A percentile compares a stretch with the other conserved stretches of the same genome.
Conservation (phyloP, 129 eudicot genomes). For the Escallonia rubra region DNA sequence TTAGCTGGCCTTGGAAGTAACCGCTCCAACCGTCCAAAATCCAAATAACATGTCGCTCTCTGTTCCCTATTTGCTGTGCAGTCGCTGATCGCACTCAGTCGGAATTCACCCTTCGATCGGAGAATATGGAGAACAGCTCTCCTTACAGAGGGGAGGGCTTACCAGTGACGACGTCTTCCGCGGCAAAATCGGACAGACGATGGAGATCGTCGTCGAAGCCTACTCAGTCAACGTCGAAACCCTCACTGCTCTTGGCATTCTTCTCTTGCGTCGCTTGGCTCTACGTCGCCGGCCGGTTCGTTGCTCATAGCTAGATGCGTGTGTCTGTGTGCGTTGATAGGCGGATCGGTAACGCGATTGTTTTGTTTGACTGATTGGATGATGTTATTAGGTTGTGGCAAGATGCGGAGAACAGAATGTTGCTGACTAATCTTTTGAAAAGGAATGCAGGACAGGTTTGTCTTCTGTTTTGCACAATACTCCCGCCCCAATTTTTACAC, state of each 20-base stretch:
- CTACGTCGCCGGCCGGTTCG: slow-evolving; percentile 77
- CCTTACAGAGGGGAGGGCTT: slow-evolving; percentile 35
- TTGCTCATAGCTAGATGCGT: not conserved
- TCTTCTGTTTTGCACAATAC: slow-evolving; percentile 1
- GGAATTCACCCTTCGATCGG: not conserved
- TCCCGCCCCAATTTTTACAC: no score
- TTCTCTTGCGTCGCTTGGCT: slow-evolving; percentile 84
- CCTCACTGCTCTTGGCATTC: slow-evolving; percentile 55
- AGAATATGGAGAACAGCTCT: slow-evolving; percentile 30
- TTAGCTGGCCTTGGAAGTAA: no score
- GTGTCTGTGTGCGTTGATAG: not conserved
- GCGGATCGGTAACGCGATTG: not conserved
- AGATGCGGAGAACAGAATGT: slow-evolving; percentile 77
- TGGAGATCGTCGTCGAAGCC: slow-evolving; percentile 30
- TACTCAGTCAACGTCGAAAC: slow-evolving; percentile 18
- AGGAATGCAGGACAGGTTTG: slow-evolving; percentile 57
- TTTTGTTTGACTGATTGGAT: not conserved
- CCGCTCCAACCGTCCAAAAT: no score
- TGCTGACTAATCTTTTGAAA: slow-evolving; percentile 40
- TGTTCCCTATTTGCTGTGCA: no score
- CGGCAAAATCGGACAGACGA: slow-evolving; percentile 25
- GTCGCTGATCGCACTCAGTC: no score
- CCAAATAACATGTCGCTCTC: no score
- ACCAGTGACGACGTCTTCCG: slow-evolving; percentile 23
- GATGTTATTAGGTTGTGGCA: slow-evolving; percentile 62